A percentile compares a stretch with the other conserved stretches of the same genome.
Conservation (phyloP, 2,329 filamentous ascomycete genomes). For the Corynespora cassiicola region DNA sequence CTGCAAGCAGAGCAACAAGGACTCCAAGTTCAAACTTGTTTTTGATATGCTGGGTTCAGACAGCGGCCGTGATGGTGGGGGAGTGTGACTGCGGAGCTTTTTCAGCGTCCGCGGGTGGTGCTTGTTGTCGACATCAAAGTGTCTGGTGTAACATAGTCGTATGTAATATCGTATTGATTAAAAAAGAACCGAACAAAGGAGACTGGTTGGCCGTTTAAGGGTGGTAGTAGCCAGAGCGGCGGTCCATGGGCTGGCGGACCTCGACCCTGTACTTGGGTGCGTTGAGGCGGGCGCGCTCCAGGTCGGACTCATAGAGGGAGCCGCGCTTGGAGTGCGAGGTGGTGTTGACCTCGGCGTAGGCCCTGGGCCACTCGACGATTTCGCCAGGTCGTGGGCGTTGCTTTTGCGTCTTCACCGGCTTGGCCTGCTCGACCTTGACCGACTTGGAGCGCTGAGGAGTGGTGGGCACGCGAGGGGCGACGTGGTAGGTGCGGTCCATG, state of each 20-base stretch:
- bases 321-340: slow-evolving; percentile 44
- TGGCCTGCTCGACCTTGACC: slow-evolving; percentile 40
- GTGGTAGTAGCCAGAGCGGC: slow-evolving; percentile 47
- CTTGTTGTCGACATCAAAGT: slow-evolving; percentile 8
- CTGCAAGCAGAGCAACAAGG: slow-evolving; percentile 32
- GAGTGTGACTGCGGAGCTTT: slow-evolving; percentile 27
- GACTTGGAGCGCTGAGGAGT: slow-evolving; percentile 32
- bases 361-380: slow-evolving; percentile 43
- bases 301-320: slow-evolving; percentile 49
- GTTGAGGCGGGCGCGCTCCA: slow-evolving; percentile 42
- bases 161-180: slow-evolving; percentile 3
- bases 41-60: slow-evolving; percentile 24
- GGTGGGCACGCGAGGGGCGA: slow-evolving; percentile 44
- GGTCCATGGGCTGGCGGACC: slow-evolving; percentile 50
- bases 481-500: slow-evolving; percentile 52
- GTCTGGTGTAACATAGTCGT: slow-evolving; percentile 9
- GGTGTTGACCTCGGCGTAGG: slow-evolving; percentile 38
- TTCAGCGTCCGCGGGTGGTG: slow-evolving; percentile 25
- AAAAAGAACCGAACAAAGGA: slow-evolving; percentile 15
- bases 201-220: slow-evolving; percentile 1
- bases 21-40: slow-evolving; percentile 28
- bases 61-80: slow-evolving; percentile 16
- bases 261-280: slow-evolving; percentile 48
- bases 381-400: slow-evolving; percentile 43
- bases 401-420: slow-evolving; percentile 32